Percentiles rank a stretch among this genome's conserved stretches.
phyloP scores from a whole-genome alignment of 352 stramenopile species.

The Pythium insidiosum region DNA sequence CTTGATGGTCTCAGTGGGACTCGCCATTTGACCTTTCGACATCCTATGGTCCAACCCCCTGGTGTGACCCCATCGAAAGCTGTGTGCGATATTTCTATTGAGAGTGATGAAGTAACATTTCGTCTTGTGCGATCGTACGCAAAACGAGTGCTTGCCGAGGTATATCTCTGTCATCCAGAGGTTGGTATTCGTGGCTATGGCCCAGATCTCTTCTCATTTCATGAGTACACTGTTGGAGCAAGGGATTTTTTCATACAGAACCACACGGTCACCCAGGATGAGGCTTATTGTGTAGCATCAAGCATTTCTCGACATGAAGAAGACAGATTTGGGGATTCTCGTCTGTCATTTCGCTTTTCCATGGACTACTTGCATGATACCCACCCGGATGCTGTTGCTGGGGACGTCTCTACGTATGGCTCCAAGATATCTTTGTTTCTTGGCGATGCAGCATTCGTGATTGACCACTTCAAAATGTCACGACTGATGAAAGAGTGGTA shows the following conservation, averaged over 20 bases:
- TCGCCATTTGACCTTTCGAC: conserved; percentile 74
- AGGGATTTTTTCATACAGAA: conserved; percentile 77
- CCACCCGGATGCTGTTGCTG: conserved; percentile 46
- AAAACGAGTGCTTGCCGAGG: conserved; percentile 50
- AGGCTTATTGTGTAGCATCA: conserved; percentile 68
- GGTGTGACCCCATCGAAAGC: conserved; percentile 45
- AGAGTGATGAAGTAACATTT: conserved; percentile 54
- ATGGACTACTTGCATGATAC: conserved; percentile 64
- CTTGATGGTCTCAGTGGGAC: conserved; percentile 40
- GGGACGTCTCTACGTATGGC: conserved; percentile 48
- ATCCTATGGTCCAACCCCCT: conserved; percentile 44
- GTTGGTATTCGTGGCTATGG: conserved; percentile 69
- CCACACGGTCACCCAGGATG: conserved; percentile 24
- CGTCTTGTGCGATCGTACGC: conserved; percentile 58
- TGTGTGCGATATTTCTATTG: conserved; percentile 38
- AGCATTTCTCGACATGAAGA: conserved; percentile 32
- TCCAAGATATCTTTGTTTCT: conserved; percentile 62
- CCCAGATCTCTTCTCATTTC: conserved; percentile 71
- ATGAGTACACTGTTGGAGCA: conserved; percentile 61
- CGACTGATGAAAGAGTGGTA: conserved; percentile 49
- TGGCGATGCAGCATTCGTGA: conserved; percentile 60
- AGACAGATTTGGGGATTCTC: no score
- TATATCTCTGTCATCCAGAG: conserved; percentile 34
- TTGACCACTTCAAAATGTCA: conserved; percentile 69
- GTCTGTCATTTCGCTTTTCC: conserved; percentile 41